These are phyloP conservation scores for Epichloe typhina DNA, from an alignment of 2,329 filamentous ascomycete genomes.

Conservation along the genomic window DNA sequence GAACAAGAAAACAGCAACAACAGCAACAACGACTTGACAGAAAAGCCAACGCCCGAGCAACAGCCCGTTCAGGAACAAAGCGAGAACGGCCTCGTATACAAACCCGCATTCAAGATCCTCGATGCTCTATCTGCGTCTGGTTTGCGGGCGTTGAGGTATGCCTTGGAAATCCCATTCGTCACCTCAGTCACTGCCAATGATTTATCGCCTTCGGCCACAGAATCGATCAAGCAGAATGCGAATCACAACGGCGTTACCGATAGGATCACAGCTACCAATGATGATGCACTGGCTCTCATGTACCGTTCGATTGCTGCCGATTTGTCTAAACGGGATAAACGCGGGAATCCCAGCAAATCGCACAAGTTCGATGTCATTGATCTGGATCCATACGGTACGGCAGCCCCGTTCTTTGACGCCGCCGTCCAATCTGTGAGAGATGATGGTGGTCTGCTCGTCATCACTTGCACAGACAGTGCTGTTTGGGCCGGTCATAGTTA, in stretches of 20 bases:
- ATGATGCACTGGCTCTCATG: slow-evolving; percentile 87
- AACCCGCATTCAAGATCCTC: slow-evolving; percentile 61
- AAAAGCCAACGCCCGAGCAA: slow-evolving; percentile 2
- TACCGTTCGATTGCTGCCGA: slow-evolving; percentile 54
- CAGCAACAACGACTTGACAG: background rate
- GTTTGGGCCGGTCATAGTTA: slow-evolving; percentile 94
- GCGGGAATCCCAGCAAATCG: slow-evolving; percentile 24
- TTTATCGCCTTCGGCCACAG: slow-evolving; percentile 61
- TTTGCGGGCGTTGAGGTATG: slow-evolving; percentile 79
- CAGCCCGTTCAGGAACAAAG: slow-evolving; percentile 7
- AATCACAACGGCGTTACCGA: slow-evolving; percentile 64
- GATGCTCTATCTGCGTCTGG: slow-evolving; percentile 93
- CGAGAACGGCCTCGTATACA: slow-evolving; percentile 17
- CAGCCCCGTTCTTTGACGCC: slow-evolving; percentile 81
- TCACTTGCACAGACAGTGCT: slow-evolving; percentile 92
- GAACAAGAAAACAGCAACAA: slow-evolving; percentile 6
- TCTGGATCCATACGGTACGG: slow-evolving; percentile 89
- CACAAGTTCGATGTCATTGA: slow-evolving; percentile 84
- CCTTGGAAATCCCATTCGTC: slow-evolving; percentile 74
- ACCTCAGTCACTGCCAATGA: slow-evolving; percentile 84
- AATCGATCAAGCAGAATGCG: slow-evolving; percentile 74
- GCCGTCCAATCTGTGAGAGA: slow-evolving; percentile 72
- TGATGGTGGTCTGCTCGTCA: slow-evolving; percentile 81
- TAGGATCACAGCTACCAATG: slow-evolving; percentile 59
- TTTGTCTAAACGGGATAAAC: slow-evolving; percentile 27